Evolutionary conservation across 2,329 filamentous ascomycete species (phyloP), one percentile per base, ranked within the genome.

Genomic region (Pseudogymnoascus sp.): DNA sequence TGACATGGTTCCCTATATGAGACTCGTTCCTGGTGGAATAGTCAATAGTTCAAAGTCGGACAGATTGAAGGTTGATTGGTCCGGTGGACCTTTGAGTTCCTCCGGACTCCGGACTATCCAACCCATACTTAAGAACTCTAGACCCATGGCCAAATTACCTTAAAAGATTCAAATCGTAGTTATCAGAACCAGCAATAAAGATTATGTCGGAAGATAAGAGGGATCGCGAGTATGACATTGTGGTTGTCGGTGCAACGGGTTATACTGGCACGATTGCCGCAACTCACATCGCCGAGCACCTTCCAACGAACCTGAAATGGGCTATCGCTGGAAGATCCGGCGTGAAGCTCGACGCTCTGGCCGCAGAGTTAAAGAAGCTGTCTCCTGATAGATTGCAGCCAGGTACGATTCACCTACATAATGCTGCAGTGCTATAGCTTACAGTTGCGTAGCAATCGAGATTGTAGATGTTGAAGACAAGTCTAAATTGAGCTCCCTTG

Each of bases 221-320:
- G 16, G 8, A 31, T 16, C 72, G 72, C 16, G 64, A 84, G 69
- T 89, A 88, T 71, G 87, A 90, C 68, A 74, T 89, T 56, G 77
- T 90, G 49, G 77, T 90, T 36, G 79, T 88, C 18, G 88, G 88
- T 23, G 86, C 88, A 11, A 88, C 82, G 73, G 93, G 93, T 28
- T 96, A 96, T 75, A 97, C 93, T 0, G 93, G 93, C 40, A 87
- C 85, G 67, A 81, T 89, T 68, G 86, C 86, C 2, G 87, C 88
- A 31, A 87, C 96, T 73, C 86, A 95, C 75, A 88, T 96, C 70
- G 81, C 86, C 61, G 81, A 81, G 14, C 77, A 84, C 67, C 79
- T 92, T 0, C 89, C 92, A 0, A 90, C 88, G 16, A 84, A 91
- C 72, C 75, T 96, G 65, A 91, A 86, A 78, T 97, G 93, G 93